Evolutionary conservation across 1,284 basidiomycete species (phyloP), one percentile per base, ranked within the genome.

Genomic region (Leucoagaricus sp.): DNA sequence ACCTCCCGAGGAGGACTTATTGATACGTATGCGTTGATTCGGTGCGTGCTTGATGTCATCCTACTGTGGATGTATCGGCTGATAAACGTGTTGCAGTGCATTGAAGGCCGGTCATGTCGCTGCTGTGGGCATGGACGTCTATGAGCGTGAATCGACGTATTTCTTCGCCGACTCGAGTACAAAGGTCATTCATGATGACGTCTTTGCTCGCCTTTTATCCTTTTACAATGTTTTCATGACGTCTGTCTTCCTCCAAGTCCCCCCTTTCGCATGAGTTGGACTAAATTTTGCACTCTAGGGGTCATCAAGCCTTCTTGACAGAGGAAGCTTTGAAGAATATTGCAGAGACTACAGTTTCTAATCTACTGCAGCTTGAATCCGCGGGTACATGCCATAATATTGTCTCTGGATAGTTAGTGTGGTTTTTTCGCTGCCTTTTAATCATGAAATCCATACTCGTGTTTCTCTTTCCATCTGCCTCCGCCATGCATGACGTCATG

Each of bases 191-290:
- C 63, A 72, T 23, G 74, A 75, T 49, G 74, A 75, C 53, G 68
- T 65, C n/a, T 75, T 75, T 57, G 72, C 71, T 19, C 69, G 74
- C n/a, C 63, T 75, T n/a, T 60, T 75, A 12, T 70, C 73, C 0
- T 75, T 75, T 60, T 74, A 75, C 61, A 75, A 75, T 54, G 74
- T 75, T 31, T 75, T 73, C 53, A 69, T 75, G 70, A 75, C 69
- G 74, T 72, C 52, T 54, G 69, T 60, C 47, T 46, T 48, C 13
- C 19, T 25, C 23, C 12, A 50, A 23, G 9, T 38, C 46, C 6
- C 10, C 12, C n/a, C 8, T 6, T 21, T n/a, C 23, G 15, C 17
- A n/a, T 31, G 5, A n/a, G 10, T 10, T 36, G 17, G 28, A 17
- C 28, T 29, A 59, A n/a, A 51, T 9, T 54, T 31, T 42, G 12